Evolutionary conservation across 768 basidiomycete genomes (phyloP).

Genomic region (Boletus tomentosulus): DNA sequence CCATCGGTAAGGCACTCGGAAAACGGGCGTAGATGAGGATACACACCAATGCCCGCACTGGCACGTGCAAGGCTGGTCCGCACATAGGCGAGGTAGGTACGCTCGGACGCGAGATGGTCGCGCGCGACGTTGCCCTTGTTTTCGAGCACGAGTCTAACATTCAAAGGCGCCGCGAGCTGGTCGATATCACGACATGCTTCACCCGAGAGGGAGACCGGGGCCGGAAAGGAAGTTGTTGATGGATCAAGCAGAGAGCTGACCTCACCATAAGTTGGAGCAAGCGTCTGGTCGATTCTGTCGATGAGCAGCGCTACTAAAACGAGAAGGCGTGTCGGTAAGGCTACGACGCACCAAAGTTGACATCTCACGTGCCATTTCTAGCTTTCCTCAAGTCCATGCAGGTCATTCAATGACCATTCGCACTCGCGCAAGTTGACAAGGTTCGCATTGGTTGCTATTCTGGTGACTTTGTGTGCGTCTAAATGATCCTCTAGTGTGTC

Average conservation of each 20-base stretch:
- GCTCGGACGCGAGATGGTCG: slow-evolving; percentile 60
- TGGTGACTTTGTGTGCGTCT: too few relatives aligned
- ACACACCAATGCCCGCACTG: slow-evolving; percentile 56
- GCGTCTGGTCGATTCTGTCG: too few relatives aligned
- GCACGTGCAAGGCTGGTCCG: slow-evolving; percentile 59
- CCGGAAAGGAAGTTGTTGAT: not conserved
- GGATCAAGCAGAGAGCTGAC: slow-evolving; percentile 3
- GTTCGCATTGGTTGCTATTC: too few relatives aligned
- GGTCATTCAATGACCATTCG: too few relatives aligned
- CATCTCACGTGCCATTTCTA: too few relatives aligned
- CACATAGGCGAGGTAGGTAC: slow-evolving; percentile 63
- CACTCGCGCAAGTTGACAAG: too few relatives aligned
- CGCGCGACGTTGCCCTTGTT: slow-evolving; percentile 62
- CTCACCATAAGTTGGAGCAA: slow-evolving; percentile 3
- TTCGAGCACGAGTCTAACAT: slow-evolving; percentile 38
- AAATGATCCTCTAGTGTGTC: too few relatives aligned
- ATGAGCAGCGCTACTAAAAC: too few relatives aligned
- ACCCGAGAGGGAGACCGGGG: not conserved
- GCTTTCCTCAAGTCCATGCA: too few relatives aligned
- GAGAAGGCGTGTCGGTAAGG: too few relatives aligned
- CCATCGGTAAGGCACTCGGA: slow-evolving; percentile 33
- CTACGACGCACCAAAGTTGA: too few relatives aligned
- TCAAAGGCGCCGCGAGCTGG: not conserved
- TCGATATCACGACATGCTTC: not conserved
- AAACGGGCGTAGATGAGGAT: not conserved